These are phyloP conservation scores for Epichloe sylvatica DNA, from an alignment of 2,329 filamentous ascomycete genomes.

Conservation along the genomic window DNA sequence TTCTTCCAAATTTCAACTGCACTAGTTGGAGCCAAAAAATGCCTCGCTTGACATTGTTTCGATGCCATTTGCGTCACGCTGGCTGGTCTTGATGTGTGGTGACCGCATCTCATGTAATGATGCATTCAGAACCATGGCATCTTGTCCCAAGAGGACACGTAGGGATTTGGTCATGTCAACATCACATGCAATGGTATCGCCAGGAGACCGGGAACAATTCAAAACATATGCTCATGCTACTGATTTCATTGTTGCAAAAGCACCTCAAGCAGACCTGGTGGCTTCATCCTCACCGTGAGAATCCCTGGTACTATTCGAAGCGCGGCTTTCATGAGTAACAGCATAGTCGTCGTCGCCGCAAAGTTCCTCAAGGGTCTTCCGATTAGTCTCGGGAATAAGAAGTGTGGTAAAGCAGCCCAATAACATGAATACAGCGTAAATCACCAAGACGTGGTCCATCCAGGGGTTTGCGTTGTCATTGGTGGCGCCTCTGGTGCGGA, in stretches of 20 bases:
- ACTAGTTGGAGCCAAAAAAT: no score
- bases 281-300: constrained; percentile 2
- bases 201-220: no score
- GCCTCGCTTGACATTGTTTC: no score
- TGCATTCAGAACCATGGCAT: no score
- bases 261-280: constrained; percentile 1
- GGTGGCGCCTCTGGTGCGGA: constrained; percentile 33
- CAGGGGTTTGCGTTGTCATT: constrained; percentile 36
- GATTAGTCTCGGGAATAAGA: constrained; percentile 60
- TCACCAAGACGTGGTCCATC: constrained; percentile 67
- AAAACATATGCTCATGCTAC: neutral
- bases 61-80: no score
- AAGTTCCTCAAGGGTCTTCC: constrained; percentile 58
- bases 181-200: no score
- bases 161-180: no score
- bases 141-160: no score
- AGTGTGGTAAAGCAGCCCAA: constrained; percentile 54
- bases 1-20: no score
- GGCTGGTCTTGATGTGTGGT: no score
- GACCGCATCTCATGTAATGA: no score
- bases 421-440: constrained; percentile 65
- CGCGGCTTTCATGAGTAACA: neutral
- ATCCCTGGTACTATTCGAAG: neutral
- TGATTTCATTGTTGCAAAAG: neutral
- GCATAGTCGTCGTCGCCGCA: constrained; percentile 22